Base-by-base conservation (phyloP, 1,139 yeast genomes). In the Yamadazyma membranifaciens region DNA sequence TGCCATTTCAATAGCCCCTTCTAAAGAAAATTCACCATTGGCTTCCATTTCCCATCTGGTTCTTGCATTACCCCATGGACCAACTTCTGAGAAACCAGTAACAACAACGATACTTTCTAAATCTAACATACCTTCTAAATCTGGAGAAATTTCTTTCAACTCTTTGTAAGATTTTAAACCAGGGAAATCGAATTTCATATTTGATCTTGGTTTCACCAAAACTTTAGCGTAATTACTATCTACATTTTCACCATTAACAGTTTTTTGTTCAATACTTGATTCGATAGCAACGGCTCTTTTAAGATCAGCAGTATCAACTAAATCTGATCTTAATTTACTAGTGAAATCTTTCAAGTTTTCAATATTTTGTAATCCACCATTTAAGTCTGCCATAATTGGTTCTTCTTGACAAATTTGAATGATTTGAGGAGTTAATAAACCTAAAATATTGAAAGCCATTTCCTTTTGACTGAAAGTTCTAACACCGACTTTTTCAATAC, bases 11-110 rank as follows among this genome's bases (percentile, higher is more conserved):
- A 92, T 86, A 60, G 96, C 86, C 61, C 98, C 98, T 71, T 92
- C 98, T 57, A 92, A 74, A n/a, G 98, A 91, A 68, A 92, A 92
- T 60, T 87, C 89, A 57, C 98, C 98, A 46, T 68, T 54, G 42
- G 97, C 87, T 73, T 92, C 98, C 96, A 92, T 92, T 69, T 92
- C 98, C 98, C 98, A 92, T 77, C 98, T 83, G 47, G 98, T 92
- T 78, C 98, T 87, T 36, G 98, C 71, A 64, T 91, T 89, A 80
- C 98, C 98, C 96, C 97, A 94, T 62, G 98, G 98, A 62, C 97
- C 95, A 54, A 92, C 98, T 73, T 92, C 98, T 50, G 96, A 76
- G 73, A 91, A 92, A 69, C 98, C 98, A 40, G 98, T 91, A 45
- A 91, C 91, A 49, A 92, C 98, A 51, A 91, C 78, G 47, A 89